Evolutionary conservation across 305 asterid genomes (phyloP).

Genomic region (Solanum chacoense): DNA sequence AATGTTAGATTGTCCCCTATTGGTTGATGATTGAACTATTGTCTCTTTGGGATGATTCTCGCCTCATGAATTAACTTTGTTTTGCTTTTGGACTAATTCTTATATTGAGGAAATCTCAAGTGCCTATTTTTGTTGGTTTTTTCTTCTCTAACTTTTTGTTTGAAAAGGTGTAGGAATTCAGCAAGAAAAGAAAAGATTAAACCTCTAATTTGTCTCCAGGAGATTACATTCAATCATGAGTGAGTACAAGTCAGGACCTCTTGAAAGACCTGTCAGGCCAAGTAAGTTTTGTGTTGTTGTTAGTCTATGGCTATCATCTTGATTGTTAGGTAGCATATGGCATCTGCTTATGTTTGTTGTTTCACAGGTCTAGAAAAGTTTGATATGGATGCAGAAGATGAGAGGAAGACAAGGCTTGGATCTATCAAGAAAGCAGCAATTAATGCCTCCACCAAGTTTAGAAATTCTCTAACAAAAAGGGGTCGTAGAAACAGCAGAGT

Average conservation of each 20-base stretch:
- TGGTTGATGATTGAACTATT: neutral
- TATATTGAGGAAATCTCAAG: neutral
- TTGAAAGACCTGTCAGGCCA: conserved; percentile 26
- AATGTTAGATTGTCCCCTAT: neutral
- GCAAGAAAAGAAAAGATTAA: neutral
- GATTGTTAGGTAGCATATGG: neutral
- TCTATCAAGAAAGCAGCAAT: conserved; percentile 79
- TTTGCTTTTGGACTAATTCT: neutral
- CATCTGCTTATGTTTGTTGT: neutral
- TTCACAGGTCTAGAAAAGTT: conserved; percentile 1
- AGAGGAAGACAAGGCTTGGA: conserved; percentile 59
- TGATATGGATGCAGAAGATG: conserved; percentile 25
- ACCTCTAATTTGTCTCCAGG: neutral
- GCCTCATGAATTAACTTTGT: neutral
- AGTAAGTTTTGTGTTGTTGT: conserved; percentile 1
- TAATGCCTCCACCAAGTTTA: conserved; percentile 76
- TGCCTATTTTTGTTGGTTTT: neutral
- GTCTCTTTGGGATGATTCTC: neutral
- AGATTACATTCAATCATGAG: conserved; percentile 15
- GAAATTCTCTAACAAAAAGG: conserved; percentile 55
- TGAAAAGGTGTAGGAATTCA: neutral
- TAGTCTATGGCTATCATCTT: too few relatives aligned
- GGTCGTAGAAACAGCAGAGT: conserved; percentile 77
- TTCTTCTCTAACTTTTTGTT: neutral
- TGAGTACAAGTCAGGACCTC: conserved; percentile 43